Percentiles rank a stretch among this genome's conserved stretches.
These are phyloP conservation scores for Stachybotrys elegans DNA, from an alignment of 2,329 filamentous ascomycete genomes.

Conservation along the genomic window DNA sequence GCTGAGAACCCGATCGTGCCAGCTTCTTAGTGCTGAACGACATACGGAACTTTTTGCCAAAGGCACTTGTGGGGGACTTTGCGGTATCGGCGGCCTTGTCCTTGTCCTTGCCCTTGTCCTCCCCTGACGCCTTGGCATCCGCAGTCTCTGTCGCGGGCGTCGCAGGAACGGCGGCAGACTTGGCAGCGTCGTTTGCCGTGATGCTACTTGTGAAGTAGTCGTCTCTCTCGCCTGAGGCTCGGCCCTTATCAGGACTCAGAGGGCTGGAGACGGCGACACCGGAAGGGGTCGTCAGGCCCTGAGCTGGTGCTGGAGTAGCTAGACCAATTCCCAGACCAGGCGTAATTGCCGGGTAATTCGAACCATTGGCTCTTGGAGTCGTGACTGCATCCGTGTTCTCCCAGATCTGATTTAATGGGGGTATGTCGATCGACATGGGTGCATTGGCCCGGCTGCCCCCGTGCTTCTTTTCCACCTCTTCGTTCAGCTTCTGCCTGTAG, in stretches of 20 bases:
- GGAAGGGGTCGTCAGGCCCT: conserved; percentile 28
- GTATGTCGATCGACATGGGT: conserved; percentile 53
- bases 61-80: conserved; percentile 58
- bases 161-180: conserved; percentile 42
- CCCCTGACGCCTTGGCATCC: conserved; percentile 45
- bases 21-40: conserved; percentile 83
- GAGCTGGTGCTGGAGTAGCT: conserved; percentile 55
- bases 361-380: conserved; percentile 62
- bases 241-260: conserved; percentile 46
- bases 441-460: conserved; percentile 51
- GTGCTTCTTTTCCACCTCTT: conserved; percentile 53
- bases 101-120: conserved; percentile 42
- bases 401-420: conserved; percentile 28
- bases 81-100: conserved; percentile 43
- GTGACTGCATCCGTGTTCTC: conserved; percentile 41
- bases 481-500: conserved; percentile 65
- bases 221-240: conserved; percentile 57
- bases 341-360: conserved; percentile 57
- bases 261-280: conserved; percentile 38
- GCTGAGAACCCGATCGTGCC: conserved; percentile 57
- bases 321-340: conserved; percentile 75
- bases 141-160: conserved; percentile 40
- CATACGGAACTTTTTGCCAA: conserved; percentile 83
- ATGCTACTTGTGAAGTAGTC: conserved; percentile 75
- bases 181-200: conserved; percentile 41